phyloP scores from a whole-genome alignment of 208 protist species.

The Strigomonas culicis region DNA sequence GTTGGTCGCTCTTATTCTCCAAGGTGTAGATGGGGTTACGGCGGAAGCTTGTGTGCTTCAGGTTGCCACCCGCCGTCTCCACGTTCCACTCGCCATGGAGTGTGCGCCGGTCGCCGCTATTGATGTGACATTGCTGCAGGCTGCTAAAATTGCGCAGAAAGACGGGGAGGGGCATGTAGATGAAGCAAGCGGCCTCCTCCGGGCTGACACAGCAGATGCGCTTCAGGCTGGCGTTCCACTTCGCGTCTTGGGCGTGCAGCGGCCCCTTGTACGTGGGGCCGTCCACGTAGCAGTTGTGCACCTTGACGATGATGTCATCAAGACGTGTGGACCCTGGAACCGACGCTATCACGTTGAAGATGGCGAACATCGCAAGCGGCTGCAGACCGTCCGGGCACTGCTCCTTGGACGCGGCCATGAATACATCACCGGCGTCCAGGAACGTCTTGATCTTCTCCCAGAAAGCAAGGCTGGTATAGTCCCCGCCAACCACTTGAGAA shows the following conservation, averaged over 20 bases:
- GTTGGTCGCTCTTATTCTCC: constrained; percentile 70
- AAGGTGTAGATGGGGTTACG: constrained; percentile 83
- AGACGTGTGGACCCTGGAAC: constrained; percentile 30
- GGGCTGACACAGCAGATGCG: constrained; percentile 48
- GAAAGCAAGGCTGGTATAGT: constrained; percentile 57
- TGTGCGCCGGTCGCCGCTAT: constrained; percentile 73
- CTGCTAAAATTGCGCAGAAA: constrained; percentile 79
- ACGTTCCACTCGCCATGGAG: constrained; percentile 47
- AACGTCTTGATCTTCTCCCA: constrained; percentile 53
- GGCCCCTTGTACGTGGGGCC: constrained; percentile 56
- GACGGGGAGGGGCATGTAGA: constrained; percentile 65
- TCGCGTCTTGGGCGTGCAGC: constrained; percentile 29
- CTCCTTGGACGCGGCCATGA: constrained; percentile 59
- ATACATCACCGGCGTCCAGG: constrained; percentile 62
- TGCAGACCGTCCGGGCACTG: constrained; percentile 55
- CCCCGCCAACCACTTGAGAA: constrained; percentile 50
- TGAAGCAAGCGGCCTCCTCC: constrained; percentile 24
- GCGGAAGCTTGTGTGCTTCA: constrained; percentile 76
- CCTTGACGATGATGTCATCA: constrained; percentile 57
- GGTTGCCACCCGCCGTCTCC: constrained; percentile 61
- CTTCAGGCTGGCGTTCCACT: constrained; percentile 49
- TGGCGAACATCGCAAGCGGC: constrained; percentile 61
- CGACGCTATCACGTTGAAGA: constrained; percentile 66
- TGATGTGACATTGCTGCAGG: constrained; percentile 78
- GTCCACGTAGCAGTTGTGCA: constrained; percentile 59